phyloP scores from a whole-genome alignment of 257 asterid species.

The Petunia secreta region DNA sequence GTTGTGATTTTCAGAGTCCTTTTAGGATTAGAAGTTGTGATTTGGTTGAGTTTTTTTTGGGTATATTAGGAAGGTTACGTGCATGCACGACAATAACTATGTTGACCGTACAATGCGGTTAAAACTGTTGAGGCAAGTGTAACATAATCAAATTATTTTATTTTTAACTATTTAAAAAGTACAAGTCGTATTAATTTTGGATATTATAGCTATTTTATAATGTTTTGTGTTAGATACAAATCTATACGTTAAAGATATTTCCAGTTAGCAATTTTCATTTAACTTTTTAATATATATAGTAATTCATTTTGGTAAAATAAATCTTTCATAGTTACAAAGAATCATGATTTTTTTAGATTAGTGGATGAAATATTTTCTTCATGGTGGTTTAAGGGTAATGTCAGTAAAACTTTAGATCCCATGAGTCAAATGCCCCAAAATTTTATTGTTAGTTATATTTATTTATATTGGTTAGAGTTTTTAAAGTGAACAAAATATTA shows the following conservation, averaged over 20 bases:
- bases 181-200: neutral
- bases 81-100: conserved; percentile 7
- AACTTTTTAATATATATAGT: too few relatives aligned
- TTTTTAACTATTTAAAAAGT: neutral
- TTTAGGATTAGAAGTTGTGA: neutral
- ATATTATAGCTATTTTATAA: neutral
- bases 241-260: neutral
- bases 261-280: neutral
- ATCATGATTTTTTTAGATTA: neutral
- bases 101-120: neutral
- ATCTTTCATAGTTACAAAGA: neutral
- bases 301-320: neutral
- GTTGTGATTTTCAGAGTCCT: neutral
- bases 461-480: too few relatives aligned
- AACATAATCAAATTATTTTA: neutral
- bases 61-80: conserved; percentile 1
- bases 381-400: too few relatives aligned
- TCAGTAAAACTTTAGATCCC: too few relatives aligned
- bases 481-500: too few relatives aligned
- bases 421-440: too few relatives aligned
- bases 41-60: neutral
- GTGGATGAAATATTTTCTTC: neutral
- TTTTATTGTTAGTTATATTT: too few relatives aligned
- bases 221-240: too few relatives aligned
- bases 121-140: neutral